Evolutionary conservation across 331 rosid genomes (phyloP).

Genomic region (Acacia concinna): DNA sequence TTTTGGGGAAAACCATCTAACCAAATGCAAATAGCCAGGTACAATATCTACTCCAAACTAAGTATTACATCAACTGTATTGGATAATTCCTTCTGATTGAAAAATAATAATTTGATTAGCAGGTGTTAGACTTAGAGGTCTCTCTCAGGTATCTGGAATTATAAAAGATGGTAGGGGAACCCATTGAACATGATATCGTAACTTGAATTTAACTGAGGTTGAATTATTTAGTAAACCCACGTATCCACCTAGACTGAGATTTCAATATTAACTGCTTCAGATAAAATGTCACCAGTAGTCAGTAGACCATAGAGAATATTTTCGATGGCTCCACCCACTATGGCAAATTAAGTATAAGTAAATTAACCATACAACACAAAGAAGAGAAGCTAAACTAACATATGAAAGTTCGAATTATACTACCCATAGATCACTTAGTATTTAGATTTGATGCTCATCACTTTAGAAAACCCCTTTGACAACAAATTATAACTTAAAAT

Average conservation of each 20-base stretch:
- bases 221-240: not conserved
- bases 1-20: not conserved
- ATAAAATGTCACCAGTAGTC: not conserved
- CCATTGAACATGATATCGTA: not conserved
- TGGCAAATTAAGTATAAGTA: not conserved
- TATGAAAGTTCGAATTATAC: not conserved
- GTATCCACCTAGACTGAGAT: not conserved
- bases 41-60: not conserved
- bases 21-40: not conserved
- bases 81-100: not conserved
- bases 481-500: slow-evolving; percentile 1
- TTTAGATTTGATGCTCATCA: slow-evolving; percentile 2
- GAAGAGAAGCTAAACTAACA: not conserved
- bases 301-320: not conserved
- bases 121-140: not conserved
- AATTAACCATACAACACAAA: not conserved
- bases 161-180: not conserved
- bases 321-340: not conserved
- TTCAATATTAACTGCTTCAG: not conserved
- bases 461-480: not conserved
- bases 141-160: not conserved
- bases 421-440: not conserved
- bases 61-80: not conserved
- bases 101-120: not conserved
- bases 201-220: not conserved